Base-by-base conservation (phyloP, 768 basidiomycete species). In the Xerocomus potaroensis region DNA sequence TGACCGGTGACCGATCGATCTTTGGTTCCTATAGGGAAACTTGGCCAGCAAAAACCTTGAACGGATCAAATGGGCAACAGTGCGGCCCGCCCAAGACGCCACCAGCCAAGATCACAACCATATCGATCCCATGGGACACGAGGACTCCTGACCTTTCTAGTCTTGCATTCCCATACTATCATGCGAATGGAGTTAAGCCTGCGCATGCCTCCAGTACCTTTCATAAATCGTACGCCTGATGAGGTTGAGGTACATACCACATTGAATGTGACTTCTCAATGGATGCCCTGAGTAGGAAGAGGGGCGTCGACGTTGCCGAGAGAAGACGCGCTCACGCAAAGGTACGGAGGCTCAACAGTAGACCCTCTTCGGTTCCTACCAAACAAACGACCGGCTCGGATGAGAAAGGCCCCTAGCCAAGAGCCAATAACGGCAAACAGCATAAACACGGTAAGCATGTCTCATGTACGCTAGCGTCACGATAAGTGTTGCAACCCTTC, bases 121-220 rank as follows among this genome's bases (percentile, higher is more conserved):
- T 80, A 55, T 81, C 78, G 23, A 82, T 67, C 7, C 79, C 79
- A 46, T 80, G 75, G 55, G 79, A 79, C 6, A 81, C 41, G 18
- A 41, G 26, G 40, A 29, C 19, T 10, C 80, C 55, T 0, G 71
- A 69, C 43, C 59, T 65, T 21, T 69, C 56, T 8, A 57, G 52
- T 26, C 53, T 29, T 19, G 31, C 42, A 1, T 59, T 35, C 15
- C 57, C 42, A 18, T 65, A 5, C 6, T 5, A 58, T 36, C 60
- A 42, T 19, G 67, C 54, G 46, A 78, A 69, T 7, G 79, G 75
- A 1, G 72, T 56, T 29, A 80, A 47, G 54, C 78, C 76, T 78
- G 76, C 0, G 76, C 79, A 51, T 79, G 80, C 0, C 76, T 79
- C 79, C 80, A 81, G 47, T 77, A 45, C 81, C 78, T 41, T 74